A percentile compares a stretch with the other conserved stretches of the same genome.
These are phyloP conservation scores for Heterobasidion irregulare DNA, from an alignment of 1,284 basidiomycete species.

Conservation along the genomic window DNA sequence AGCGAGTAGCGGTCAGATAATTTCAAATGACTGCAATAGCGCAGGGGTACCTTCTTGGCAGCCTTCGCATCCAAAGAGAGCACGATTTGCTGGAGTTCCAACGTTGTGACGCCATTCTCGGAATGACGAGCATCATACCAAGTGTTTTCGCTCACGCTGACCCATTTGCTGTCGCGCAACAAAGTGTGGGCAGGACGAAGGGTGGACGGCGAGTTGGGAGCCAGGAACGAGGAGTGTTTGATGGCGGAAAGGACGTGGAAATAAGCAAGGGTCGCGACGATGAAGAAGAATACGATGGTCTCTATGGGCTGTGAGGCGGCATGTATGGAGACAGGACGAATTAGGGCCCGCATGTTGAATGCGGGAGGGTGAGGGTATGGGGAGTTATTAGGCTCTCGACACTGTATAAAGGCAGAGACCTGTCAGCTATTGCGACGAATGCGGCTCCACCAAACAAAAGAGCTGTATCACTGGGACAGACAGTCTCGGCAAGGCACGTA, in stretches of 20 bases:
- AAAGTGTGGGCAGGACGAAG: constrained; percentile 48
- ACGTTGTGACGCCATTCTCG: constrained; percentile 20
- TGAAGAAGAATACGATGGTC: constrained; percentile 52
- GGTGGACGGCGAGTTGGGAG: constrained; percentile 28
- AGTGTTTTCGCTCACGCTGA: constrained; percentile 37
- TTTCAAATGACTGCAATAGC: neutral
- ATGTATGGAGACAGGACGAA: constrained; percentile 15
- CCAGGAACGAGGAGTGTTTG: constrained; percentile 29
- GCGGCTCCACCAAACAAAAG: neutral
- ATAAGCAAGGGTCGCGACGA: constrained; percentile 53
- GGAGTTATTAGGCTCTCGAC: neutral
- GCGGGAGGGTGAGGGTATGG: neutral
- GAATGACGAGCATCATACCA: constrained; percentile 31
- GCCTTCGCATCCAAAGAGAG: constrained; percentile 36
- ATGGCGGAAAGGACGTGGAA: constrained; percentile 57
- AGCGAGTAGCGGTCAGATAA: neutral
- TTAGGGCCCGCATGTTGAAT: constrained; percentile 16
- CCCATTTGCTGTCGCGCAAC: constrained; percentile 46
- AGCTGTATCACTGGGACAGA: neutral
- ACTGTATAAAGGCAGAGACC: neutral
- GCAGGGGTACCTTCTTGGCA: constrained; percentile 8
- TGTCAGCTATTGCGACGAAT: neutral
- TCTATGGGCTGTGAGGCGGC: constrained; percentile 28
- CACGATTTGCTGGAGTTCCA: constrained; percentile 62
- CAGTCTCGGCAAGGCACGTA: neutral